Base-by-base conservation (phyloP, 805 yeast species). In the Metahyphopichia silvanorum region DNA sequence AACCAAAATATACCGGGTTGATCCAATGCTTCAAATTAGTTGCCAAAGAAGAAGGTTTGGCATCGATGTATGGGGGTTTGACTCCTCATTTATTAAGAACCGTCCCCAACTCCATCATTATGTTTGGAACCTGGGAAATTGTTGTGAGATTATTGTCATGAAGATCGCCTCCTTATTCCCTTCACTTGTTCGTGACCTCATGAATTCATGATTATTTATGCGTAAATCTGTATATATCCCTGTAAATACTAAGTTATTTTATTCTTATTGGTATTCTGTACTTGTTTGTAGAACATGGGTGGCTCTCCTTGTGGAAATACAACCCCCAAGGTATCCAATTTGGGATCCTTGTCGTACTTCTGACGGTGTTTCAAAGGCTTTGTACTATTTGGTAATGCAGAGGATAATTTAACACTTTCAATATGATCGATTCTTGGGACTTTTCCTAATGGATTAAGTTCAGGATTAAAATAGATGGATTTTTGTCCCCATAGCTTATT, bases 101-200 rank as follows among this genome's bases (percentile, higher is more conserved):
- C 0, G 98, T 93, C 32, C 99, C 99, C 3, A 93, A 93, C 61
- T 85, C 95, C 51, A 88, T 93, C 55, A 91, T 93, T 47, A 93
- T 93, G 98, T 93, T 93, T 67, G 98, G 99, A 28, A 89, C 98
- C 3, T 93, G 98, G 98, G 99, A 93, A 55, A 57, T 93, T 21
- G 66, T 66, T 16, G 72, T 66, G 9, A 47, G 69, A 35, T 45
- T 64, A 29, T 57, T 63, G 34, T 49, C 53, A 9, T 51, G 31
- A 34, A 15, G 4, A 16, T 15, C 8, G 10, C 7, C 7, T 20
- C 10, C 7, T 8, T 20, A 10, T 20, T 20, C 21, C 7, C 21
- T 20, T 20, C 21, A 7, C 21, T 10, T 16, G 12, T 15, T 25
- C 22, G 17, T 27, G 9, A 23, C 13, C 23, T 21, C 14, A 23